phyloP scores from a whole-genome alignment of 1,284 basidiomycete species.

The Heterobasidion annosum region DNA sequence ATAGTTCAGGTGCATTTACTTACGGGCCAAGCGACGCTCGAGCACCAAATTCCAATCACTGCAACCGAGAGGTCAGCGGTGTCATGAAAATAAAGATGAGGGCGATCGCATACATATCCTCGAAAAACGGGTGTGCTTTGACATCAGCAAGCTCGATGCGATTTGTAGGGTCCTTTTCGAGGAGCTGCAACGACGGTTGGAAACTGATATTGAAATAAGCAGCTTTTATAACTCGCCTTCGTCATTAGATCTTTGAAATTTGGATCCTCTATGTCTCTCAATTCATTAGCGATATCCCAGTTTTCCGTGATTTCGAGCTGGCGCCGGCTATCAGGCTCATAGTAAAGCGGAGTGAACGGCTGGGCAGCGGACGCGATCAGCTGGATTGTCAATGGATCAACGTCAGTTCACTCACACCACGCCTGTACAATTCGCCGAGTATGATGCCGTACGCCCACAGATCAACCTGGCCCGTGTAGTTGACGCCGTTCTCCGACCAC shows the following conservation, averaged over 20 bases:
- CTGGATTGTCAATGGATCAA: neutral
- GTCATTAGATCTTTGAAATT: conserved; percentile 3
- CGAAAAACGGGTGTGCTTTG: conserved; percentile 12
- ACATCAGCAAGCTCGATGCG: conserved; percentile 10
- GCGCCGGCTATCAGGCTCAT: neutral
- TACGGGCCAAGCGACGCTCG: no score
- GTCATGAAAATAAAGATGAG: no score
- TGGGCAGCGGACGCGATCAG: neutral
- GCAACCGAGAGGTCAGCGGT: no score
- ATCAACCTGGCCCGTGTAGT: conserved; percentile 12
- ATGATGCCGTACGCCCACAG: conserved; percentile 16
- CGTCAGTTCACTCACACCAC: neutral
- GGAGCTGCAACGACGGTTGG: conserved; percentile 9
- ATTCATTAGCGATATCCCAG: neutral
- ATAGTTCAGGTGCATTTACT: no score
- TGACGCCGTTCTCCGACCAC: neutral
- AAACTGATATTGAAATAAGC: neutral
- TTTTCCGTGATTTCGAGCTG: neutral
- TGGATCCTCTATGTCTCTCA: neutral
- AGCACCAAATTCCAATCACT: no score
- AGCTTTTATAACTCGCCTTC: conserved; percentile 1
- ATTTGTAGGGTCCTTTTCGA: conserved; percentile 7
- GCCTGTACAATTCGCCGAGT: conserved; percentile 1
- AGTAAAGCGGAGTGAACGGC: neutral
- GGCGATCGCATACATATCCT: neutral